Percentiles rank a stretch among this genome's conserved stretches.
Evolutionary conservation across 1,139 yeast species (phyloP).

Genomic region (Kluyveromyces sp.): DNA sequence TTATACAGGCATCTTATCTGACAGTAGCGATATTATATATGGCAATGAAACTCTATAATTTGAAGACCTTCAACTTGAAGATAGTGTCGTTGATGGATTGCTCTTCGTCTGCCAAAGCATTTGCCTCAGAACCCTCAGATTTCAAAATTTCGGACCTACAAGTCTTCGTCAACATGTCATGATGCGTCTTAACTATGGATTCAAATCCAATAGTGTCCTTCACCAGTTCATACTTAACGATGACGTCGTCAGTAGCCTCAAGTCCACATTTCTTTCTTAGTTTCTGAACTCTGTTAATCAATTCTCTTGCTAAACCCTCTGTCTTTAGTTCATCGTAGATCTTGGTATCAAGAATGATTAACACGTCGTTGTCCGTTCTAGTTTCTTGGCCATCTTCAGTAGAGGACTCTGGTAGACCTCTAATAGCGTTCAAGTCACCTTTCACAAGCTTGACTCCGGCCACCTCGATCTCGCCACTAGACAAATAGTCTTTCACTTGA

Average conservation of each 20-base stretch:
- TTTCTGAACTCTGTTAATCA: conserved; percentile 94
- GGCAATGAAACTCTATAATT: conserved; percentile 22
- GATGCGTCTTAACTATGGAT: conserved; percentile 55
- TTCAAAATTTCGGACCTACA: conserved; percentile 46
- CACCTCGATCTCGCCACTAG: conserved; percentile 68
- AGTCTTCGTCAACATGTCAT: conserved; percentile 65
- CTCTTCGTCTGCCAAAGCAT: conserved; percentile 79
- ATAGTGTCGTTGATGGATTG: conserved; percentile 81
- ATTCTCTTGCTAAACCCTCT: conserved; percentile 94
- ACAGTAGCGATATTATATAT: not conserved
- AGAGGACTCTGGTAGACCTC: conserved; percentile 71
- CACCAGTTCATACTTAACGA: conserved; percentile 68
- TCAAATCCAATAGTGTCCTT: conserved; percentile 68
- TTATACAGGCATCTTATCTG: not conserved
- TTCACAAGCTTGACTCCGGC: conserved; percentile 81
- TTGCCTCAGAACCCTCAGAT: conserved; percentile 34
- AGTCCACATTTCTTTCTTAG: conserved; percentile 94
- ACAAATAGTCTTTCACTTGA: conserved; percentile 71
- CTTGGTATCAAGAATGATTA: conserved; percentile 82
- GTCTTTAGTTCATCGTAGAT: conserved; percentile 81
- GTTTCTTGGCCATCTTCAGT: conserved; percentile 69
- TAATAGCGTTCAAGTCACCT: conserved; percentile 84
- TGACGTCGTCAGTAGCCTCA: conserved; percentile 90
- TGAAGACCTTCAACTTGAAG: conserved; percentile 73
- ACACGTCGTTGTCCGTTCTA: conserved; percentile 80